phyloP scores from a whole-genome alignment of 78 protist species.

The Tieghemostelium lacteum region DNA sequence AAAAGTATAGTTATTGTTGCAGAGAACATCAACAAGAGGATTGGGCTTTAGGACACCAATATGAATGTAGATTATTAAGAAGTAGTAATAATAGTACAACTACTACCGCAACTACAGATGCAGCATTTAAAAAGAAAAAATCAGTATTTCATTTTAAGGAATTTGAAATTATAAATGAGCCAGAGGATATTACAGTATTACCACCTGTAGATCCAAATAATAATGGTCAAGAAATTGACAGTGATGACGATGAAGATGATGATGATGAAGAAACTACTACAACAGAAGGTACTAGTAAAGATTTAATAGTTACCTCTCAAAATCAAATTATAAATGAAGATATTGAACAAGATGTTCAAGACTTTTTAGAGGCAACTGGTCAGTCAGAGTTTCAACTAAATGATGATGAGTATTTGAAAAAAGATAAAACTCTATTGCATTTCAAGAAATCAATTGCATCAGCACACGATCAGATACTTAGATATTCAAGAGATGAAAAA shows the following conservation, averaged over 20 bases:
- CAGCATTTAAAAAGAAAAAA: too few species aligned
- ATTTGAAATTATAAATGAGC: slow-evolving; percentile 10
- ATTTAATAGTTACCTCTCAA: neutral
- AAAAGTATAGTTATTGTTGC: slow-evolving; percentile 45
- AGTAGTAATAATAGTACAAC: neutral
- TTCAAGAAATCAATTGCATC: slow-evolving; percentile 5
- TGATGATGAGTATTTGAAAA: slow-evolving; percentile 26
- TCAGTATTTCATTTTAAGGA: slow-evolving; percentile 22
- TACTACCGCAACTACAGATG: neutral
- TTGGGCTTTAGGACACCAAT: slow-evolving; percentile 71
- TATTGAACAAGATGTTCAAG: slow-evolving; percentile 6
- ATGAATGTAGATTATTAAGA: slow-evolving; percentile 49
- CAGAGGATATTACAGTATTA: neutral
- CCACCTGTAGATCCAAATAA: neutral
- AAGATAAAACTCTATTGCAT: slow-evolving; percentile 18
- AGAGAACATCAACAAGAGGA: slow-evolving; percentile 62
- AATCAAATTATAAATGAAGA: neutral
- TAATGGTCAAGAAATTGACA: neutral
- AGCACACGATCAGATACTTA: slow-evolving; percentile 16
- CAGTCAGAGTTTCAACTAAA: neutral
- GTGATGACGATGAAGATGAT: slow-evolving; percentile 15
- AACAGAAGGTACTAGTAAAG: neutral
- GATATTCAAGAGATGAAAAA: slow-evolving; percentile 35
- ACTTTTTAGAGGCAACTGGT: slow-evolving; percentile 29
- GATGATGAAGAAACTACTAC: neutral